Conservation (phyloP, 139 green algal species). For the Chlorella sp. region DNA sequence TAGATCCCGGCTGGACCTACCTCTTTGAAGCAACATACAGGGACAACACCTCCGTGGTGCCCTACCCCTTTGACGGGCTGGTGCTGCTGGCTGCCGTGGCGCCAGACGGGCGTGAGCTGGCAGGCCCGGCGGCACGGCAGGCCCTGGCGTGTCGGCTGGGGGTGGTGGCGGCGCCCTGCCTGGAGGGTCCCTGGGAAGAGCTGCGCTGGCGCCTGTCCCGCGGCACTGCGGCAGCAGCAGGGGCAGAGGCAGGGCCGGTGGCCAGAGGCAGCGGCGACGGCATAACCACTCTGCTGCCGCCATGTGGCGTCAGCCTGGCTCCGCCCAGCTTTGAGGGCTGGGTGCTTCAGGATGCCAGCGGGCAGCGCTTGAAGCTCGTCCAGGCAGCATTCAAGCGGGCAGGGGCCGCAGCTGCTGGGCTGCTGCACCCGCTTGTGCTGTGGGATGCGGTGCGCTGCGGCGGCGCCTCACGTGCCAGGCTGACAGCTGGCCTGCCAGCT, state of each 20-base stretch:
- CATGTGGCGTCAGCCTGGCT: not conserved
- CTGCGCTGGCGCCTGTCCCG: not conserved
- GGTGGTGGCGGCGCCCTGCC: not conserved
- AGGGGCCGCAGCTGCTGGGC: not conserved
- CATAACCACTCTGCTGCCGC: too few species aligned
- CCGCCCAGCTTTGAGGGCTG: not conserved
- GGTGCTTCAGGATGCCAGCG: not conserved
- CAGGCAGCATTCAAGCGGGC: not conserved
- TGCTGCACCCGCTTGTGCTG: not conserved
- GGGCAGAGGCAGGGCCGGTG: not conserved
- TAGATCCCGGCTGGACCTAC: conserved; percentile 9
- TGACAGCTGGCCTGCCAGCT: not conserved
- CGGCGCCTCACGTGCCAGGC: not conserved
- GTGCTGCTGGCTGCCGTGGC: conserved; percentile 1
- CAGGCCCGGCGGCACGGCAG: not conserved
- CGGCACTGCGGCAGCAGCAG: not conserved
- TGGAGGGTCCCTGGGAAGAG: not conserved
- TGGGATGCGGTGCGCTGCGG: conserved; percentile 2
- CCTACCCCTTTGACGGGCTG: not conserved
- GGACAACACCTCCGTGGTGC: not conserved
- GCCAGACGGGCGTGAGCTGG: not conserved
- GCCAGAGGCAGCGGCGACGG: not conserved
- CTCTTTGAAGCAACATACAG: not conserved
- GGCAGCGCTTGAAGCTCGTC: not conserved
- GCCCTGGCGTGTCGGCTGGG: not conserved